A percentile compares a stretch with the other conserved stretches of the same genome.
Evolutionary conservation across 768 basidiomycete species (phyloP).

Genomic region (Agaricus subrufescens): DNA sequence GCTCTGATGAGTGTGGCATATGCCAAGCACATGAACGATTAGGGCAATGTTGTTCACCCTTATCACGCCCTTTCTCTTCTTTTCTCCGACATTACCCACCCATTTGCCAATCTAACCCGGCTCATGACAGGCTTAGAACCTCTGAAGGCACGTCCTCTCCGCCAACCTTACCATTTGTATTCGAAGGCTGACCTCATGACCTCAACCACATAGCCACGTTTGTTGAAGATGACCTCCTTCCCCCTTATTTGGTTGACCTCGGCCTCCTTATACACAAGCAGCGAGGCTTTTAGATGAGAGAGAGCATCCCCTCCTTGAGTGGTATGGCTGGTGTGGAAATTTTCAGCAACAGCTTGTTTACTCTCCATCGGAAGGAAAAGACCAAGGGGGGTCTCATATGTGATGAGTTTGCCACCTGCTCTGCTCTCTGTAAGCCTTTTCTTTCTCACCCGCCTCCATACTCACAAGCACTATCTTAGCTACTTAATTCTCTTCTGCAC

Average conservation of each 20-base stretch:
- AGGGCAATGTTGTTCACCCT: no score
- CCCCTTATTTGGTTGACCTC: slow-evolving; percentile 33
- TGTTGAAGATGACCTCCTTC: slow-evolving; percentile 29
- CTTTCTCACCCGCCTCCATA: background rate
- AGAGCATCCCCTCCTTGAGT: slow-evolving; percentile 49
- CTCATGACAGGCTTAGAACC: slow-evolving; percentile 42
- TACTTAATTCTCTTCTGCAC: background rate
- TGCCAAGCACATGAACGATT: no score
- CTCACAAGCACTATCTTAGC: background rate
- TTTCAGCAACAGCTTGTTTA: slow-evolving; percentile 10
- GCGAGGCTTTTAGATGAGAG: slow-evolving; percentile 59
- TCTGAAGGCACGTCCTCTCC: slow-evolving; percentile 58
- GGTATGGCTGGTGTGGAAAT: slow-evolving; percentile 59
- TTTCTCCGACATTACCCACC: slow-evolving; percentile 11
- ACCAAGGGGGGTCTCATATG: slow-evolving; percentile 12
- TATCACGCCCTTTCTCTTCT: slow-evolving; percentile 14
- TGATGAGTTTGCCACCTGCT: background rate
- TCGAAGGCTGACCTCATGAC: slow-evolving; percentile 59
- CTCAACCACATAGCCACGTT: slow-evolving; percentile 57
- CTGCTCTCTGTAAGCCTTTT: background rate
- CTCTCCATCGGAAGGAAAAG: slow-evolving; percentile 14
- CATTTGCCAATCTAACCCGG: slow-evolving; percentile 23
- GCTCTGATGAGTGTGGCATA: no score
- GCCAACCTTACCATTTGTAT: slow-evolving; percentile 70
- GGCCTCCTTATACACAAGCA: slow-evolving; percentile 60